Percentiles rank a stretch among this genome's conserved stretches.
These are phyloP conservation scores for Salinomyces thailandicus DNA, from an alignment of 2,329 filamentous ascomycete species.

Conservation along the genomic window DNA sequence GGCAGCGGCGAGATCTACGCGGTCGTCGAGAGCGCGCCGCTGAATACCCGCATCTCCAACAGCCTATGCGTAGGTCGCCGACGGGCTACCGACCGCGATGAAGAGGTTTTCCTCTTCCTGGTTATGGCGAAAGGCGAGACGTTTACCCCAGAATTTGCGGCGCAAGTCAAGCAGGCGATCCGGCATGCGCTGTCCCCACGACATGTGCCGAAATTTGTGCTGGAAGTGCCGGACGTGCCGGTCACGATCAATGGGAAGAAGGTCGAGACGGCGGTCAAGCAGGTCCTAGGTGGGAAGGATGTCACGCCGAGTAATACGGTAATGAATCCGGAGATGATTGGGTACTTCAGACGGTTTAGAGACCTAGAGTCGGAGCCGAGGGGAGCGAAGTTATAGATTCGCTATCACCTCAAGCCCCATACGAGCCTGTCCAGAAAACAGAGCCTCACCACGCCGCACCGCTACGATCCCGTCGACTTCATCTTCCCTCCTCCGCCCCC, in stretches of 20 bases:
- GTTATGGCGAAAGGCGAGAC: conserved; percentile 23
- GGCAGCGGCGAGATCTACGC: conserved; percentile 39
- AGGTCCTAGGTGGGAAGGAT: conserved; percentile 29
- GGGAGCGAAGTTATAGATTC: conserved; percentile 13
- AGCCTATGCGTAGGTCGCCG: conserved; percentile 31
- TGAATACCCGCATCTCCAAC: conserved; percentile 28
- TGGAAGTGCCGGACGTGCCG: conserved; percentile 31
- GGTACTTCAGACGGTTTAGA: conserved; percentile 27
- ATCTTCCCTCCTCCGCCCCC: no score
- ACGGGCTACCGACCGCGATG: conserved; percentile 27
- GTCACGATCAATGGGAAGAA: conserved; percentile 41
- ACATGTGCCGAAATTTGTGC: conserved; percentile 34
- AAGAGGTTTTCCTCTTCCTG: conserved; percentile 33
- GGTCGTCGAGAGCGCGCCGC: conserved; percentile 34
- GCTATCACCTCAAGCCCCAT: neutral
- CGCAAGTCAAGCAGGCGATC: conserved; percentile 20
- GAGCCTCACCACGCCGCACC: no score
- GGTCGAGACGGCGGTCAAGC: conserved; percentile 36
- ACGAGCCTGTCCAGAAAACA: neutral
- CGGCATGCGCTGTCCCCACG: conserved; percentile 20
- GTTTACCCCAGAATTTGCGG: conserved; percentile 18
- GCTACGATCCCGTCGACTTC: no score
- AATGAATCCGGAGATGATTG: conserved; percentile 29
- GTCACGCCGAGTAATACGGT: conserved; percentile 31
- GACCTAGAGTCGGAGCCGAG: conserved; percentile 19